Base-by-base conservation (phyloP, 1,284 basidiomycete species). In the Ceratobasidium sp. region DNA sequence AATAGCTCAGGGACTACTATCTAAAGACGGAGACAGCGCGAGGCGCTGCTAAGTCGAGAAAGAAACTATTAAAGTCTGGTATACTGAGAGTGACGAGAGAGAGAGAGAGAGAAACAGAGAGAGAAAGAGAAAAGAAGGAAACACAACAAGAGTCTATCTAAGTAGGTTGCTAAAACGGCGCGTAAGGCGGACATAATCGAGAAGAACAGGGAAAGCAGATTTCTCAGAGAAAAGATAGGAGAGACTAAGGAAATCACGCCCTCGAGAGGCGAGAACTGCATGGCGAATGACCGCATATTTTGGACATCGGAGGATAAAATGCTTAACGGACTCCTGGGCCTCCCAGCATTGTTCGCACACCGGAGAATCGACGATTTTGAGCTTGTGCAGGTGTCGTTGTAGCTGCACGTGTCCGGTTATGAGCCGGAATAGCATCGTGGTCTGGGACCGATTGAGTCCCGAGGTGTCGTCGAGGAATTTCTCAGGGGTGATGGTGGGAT, bases 351-450 rank as follows among this genome's bases (percentile, higher is more conserved):
- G 46, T n/a, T 46, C 5, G n/a, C 65, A 66, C 5, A 50, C 13
- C 17, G 65, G 46, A 3, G 26, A 28, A 23, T 67, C 65, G 5
- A 52, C 65, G 23, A 67, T 38, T n/a, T 67, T 40, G 44, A 46
- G 12, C 23, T n/a, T n/a, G 23, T 65, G 64, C 12, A 65, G 64
- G 64, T 65, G 64, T 4, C n/a, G 40, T 26, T 42, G 38, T 12
- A 23, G 38, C n/a, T 65, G 64, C 23, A 65, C 64, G 42, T 67
- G 65, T 9, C 42, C 65, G 7, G 46, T 52, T 23, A 38, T 67
- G 26, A 67, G 65, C 17, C 65, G n/a, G 46, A 67, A 67, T 38
- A 50, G 65, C 10, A 67, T 23, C 9, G 65, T 67, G 10, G 26
- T 15, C 28, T 52, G 46, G 46, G 44, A 50, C 4, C 65, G 20